Percentiles rank a stretch among this genome's conserved stretches.
Evolutionary conservation across 768 basidiomycete species (phyloP).

Genomic region (Mycena haematopus): DNA sequence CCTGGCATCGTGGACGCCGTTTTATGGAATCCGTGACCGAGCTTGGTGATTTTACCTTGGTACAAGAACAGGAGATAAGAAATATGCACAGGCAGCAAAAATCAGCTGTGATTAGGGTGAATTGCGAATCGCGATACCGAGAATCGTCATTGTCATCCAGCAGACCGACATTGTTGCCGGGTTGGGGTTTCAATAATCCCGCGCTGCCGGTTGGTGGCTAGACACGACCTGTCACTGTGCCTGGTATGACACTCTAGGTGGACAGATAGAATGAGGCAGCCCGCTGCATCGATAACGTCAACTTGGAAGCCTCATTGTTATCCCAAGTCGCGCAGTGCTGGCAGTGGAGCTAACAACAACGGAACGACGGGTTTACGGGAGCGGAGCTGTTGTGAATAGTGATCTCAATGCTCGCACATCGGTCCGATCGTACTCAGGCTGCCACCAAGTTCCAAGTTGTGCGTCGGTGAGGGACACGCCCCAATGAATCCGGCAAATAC

Average conservation of each 20-base stretch:
- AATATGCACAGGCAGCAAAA: neutral
- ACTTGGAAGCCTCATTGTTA: neutral
- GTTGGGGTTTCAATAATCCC: neutral
- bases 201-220: neutral
- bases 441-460: too few species aligned
- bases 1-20: neutral
- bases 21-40: neutral
- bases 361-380: neutral
- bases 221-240: constrained; percentile 7
- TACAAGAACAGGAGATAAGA: neutral
- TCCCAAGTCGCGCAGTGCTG: neutral
- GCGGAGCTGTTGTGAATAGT: neutral
- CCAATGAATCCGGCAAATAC: too few species aligned
- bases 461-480: too few species aligned
- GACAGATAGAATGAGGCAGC: constrained; percentile 13
- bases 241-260: constrained; percentile 7
- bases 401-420: constrained; percentile 5
- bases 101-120: neutral
- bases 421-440: neutral
- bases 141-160: too few species aligned
- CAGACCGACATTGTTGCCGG: neutral
- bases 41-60: neutral
- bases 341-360: neutral
- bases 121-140: neutral
- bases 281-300: constrained; percentile 2